phyloP scores from a whole-genome alignment of 2,329 filamentous ascomycete species.

The Ceratocystis destructans region DNA sequence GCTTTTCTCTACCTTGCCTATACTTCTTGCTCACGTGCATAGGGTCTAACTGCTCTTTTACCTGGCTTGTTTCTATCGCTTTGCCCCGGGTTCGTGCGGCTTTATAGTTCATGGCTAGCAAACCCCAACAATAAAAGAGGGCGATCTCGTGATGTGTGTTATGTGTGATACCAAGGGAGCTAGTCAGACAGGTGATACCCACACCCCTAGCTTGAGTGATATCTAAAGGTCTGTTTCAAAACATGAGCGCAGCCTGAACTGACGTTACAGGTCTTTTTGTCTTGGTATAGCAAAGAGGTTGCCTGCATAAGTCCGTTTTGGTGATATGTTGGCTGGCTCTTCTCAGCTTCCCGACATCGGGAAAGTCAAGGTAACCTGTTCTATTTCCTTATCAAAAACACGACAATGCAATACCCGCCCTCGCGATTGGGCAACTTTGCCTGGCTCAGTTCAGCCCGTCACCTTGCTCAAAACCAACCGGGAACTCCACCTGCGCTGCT shows the following conservation, averaged over 20 bases:
- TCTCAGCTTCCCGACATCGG: not conserved
- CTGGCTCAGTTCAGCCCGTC: not conserved
- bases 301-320: not conserved
- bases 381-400: not conserved
- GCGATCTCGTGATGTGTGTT: not conserved
- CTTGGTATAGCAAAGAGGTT: not conserved
- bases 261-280: conserved; percentile 3
- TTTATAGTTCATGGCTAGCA: not conserved
- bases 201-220: not conserved
- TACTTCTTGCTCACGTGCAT: not conserved
- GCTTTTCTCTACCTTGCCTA: not conserved
- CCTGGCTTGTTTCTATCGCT: not conserved
- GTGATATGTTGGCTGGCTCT: not conserved
- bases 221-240: not conserved
- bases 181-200: not conserved
- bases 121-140: not conserved
- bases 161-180: not conserved
- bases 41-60: not conserved
- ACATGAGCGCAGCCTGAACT: not conserved
- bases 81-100: conserved; percentile 2
- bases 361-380: not conserved
- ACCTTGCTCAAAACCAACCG: not conserved
- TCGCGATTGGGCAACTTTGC: not conserved
- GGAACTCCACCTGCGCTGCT: not conserved
- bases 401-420: not conserved